Percentiles rank a stretch among this genome's conserved stretches.
phyloP scores from a whole-genome alignment of 148 eudicot genomes.

The Oxyria digyna region DNA sequence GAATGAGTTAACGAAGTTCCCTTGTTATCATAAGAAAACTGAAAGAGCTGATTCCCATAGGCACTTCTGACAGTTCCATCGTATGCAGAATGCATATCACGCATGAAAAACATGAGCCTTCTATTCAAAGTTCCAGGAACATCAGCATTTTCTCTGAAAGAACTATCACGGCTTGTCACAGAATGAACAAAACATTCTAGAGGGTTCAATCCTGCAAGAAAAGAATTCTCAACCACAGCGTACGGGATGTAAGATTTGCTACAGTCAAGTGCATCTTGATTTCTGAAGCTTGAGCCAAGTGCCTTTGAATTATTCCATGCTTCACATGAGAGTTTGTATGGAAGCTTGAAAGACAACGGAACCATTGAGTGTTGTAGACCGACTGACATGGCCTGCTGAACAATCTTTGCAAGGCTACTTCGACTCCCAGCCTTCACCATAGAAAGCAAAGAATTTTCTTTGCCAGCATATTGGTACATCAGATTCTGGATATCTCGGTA shows the following conservation, averaged over 20 bases:
- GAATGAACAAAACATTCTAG: conserved; percentile 78
- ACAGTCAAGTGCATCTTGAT: conserved; percentile 13
- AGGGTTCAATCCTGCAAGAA: conserved; percentile 66
- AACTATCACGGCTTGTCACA: conserved; percentile 54
- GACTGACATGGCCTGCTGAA: conserved; percentile 82
- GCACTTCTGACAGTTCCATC: conserved; percentile 87
- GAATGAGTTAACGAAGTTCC: conserved; percentile 10
- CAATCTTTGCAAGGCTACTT: conserved; percentile 55
- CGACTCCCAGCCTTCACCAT: conserved; percentile 90
- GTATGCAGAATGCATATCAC: conserved; percentile 58
- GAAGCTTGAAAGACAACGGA: conserved; percentile 57
- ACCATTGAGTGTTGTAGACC: conserved; percentile 74
- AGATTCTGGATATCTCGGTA: conserved; percentile 66
- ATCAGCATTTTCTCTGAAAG: conserved; percentile 91
- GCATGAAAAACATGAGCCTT: conserved; percentile 70
- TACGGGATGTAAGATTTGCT: conserved; percentile 48
- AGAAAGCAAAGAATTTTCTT: conserved; percentile 50
- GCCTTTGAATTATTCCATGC: conserved; percentile 63
- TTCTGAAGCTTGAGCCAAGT: conserved; percentile 8
- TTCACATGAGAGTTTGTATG: conserved; percentile 56
- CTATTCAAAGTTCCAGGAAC: conserved; percentile 75
- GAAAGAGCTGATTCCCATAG: conserved; percentile 70
- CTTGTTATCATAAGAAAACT: conserved; percentile 38
- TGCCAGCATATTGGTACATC: conserved; percentile 34
- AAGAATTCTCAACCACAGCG: conserved; percentile 56